These are phyloP conservation scores for Erythrophleum fordii DNA, from an alignment of 306 rosid species.

Conservation along the genomic window DNA sequence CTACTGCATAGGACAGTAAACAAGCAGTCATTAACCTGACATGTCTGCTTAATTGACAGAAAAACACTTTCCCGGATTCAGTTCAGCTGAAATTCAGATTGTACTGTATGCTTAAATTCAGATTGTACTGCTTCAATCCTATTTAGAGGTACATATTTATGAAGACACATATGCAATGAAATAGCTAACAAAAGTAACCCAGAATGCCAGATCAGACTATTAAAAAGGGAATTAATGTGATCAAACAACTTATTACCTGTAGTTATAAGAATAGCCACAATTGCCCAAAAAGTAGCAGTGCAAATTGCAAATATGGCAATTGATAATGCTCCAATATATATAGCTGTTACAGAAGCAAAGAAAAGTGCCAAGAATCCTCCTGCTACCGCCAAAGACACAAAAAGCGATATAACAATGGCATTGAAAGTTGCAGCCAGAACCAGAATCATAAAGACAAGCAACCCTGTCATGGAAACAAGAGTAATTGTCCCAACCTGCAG, in stretches of 20 bases:
- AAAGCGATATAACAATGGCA: conserved; percentile 66
- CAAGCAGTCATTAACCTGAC: conserved; percentile 1
- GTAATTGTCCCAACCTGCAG: conserved; percentile 82
- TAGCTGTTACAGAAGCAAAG: conserved; percentile 67
- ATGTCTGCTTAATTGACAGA: conserved; percentile 16
- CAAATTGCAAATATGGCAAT: conserved; percentile 67
- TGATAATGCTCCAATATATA: conserved; percentile 76
- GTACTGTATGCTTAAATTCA: conserved; percentile 12
- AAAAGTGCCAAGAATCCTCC: conserved; percentile 92
- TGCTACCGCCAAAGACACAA: conserved; percentile 77
- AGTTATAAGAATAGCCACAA: conserved; percentile 51
- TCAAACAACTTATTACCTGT: conserved; percentile 42
- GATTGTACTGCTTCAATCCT: conserved; percentile 7
- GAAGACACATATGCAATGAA: background rate
- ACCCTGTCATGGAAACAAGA: conserved; percentile 70
- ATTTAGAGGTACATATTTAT: background rate
- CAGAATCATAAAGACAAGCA: conserved; percentile 72
- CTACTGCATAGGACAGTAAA: background rate
- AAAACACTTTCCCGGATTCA: background rate
- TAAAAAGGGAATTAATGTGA: background rate
- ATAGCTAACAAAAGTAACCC: conserved; percentile 16
- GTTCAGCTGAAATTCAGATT: conserved; percentile 22
- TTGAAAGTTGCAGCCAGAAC: conserved; percentile 76
- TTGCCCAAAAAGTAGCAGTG: conserved; percentile 54
- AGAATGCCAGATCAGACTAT: background rate